Conservation (phyloP, 1,284 basidiomycete species). For the Cystobasidium sp. region DNA sequence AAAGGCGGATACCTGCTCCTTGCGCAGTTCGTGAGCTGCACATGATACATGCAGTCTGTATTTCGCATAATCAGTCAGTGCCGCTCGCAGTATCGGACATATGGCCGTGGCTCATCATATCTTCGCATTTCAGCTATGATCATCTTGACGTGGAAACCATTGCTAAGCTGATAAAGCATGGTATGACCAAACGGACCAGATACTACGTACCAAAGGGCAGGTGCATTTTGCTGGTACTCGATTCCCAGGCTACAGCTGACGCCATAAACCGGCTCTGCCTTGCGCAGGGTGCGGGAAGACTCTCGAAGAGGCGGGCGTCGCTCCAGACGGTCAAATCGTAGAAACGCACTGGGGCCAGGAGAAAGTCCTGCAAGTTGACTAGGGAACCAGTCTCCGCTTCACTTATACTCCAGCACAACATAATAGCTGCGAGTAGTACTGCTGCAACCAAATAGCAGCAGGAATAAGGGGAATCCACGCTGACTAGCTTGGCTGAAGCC, state of each 20-base stretch:
- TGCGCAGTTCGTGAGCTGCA: constrained; percentile 52
- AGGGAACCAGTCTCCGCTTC: constrained; percentile 43
- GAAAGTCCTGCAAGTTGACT: constrained; percentile 46
- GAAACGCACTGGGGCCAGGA: constrained; percentile 55
- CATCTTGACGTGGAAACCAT: constrained; percentile 52
- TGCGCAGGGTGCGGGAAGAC: constrained; percentile 49
- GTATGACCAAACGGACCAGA: constrained; percentile 39
- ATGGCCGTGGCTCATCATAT: neutral
- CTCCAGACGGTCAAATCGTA: constrained; percentile 40
- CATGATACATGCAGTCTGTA: constrained; percentile 50
- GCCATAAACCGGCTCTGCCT: no score
- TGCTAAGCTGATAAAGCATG: constrained; percentile 43
- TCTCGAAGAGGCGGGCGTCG: constrained; percentile 49
- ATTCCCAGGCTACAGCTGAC: no score
- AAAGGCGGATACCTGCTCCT: constrained; percentile 47
- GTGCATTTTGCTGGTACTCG: neutral
- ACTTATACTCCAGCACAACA: constrained; percentile 54
- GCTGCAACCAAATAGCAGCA: no score
- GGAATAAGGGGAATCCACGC: no score
- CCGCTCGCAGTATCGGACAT: no score
- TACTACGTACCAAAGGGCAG: constrained; percentile 53
- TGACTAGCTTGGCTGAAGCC: neutral
- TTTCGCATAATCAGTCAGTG: constrained; percentile 54
- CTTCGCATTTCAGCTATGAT: constrained; percentile 51
- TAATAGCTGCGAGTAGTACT: constrained; percentile 49